phyloP scores from a whole-genome alignment of 306 rosid species.

The Abrus pulchellus region DNA sequence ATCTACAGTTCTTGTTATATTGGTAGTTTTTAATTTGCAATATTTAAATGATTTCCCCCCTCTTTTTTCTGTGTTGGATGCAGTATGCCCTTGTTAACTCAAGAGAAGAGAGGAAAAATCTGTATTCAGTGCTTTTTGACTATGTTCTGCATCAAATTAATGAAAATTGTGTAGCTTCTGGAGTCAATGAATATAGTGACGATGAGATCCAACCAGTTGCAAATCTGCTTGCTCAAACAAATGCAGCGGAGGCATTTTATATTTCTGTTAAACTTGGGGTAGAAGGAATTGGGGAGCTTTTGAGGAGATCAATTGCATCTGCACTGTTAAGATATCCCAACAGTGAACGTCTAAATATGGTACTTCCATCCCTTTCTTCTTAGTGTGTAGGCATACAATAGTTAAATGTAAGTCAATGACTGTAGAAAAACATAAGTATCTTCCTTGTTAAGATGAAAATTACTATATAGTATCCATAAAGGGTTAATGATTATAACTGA shows the following conservation, averaged over 20 bases:
- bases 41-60: not conserved
- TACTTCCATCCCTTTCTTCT: conserved; percentile 48
- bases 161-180: conserved; percentile 70
- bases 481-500: not conserved
- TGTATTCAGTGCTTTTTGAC: conserved; percentile 88
- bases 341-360: conserved; percentile 79
- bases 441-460: conserved; percentile 5
- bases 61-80: conserved; percentile 37
- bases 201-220: conserved; percentile 92
- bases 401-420: not conserved
- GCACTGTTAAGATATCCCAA: conserved; percentile 74
- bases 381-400: conserved; percentile 5
- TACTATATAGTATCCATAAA: not conserved
- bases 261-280: conserved; percentile 90
- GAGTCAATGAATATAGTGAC: conserved; percentile 72
- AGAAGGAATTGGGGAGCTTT: conserved; percentile 85
- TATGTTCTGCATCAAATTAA: conserved; percentile 82
- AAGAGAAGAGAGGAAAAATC: conserved; percentile 84
- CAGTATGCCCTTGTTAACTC: conserved; percentile 90
- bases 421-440: conserved; percentile 52
- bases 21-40: conserved; percentile 16
- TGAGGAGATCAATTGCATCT: conserved; percentile 79
- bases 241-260: conserved; percentile 87
- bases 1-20: conserved; percentile 18
- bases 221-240: conserved; percentile 72